A percentile compares a stretch with the other conserved stretches of the same genome.
phyloP scores from a whole-genome alignment of 2,329 filamentous ascomycete species.

The Plectosphaerella cucumerina region DNA sequence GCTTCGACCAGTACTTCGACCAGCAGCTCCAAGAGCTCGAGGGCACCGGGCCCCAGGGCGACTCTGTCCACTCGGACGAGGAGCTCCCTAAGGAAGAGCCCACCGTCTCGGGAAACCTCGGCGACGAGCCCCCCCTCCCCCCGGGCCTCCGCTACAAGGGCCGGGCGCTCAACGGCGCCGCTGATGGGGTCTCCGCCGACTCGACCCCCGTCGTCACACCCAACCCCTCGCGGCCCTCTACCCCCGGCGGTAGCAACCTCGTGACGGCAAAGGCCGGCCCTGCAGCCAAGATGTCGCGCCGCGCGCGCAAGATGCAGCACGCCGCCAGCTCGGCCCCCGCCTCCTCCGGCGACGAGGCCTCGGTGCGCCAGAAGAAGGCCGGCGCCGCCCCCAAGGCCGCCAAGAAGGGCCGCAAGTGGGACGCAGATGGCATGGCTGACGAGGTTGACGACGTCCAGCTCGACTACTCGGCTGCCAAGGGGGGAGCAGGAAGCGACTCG shows the following conservation, averaged over 20 bases:
- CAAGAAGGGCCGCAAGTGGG: conserved; percentile 92
- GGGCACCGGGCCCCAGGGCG: conserved; percentile 40
- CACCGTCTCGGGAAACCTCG: conserved; percentile 26
- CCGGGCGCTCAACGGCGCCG: conserved; percentile 26
- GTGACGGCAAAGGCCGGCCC: conserved; percentile 72
- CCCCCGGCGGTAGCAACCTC: conserved; percentile 64
- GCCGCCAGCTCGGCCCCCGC: conserved; percentile 54
- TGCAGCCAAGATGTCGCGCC: conserved; percentile 71
- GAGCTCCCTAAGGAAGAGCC: conserved; percentile 27
- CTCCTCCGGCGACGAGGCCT: conserved; percentile 81
- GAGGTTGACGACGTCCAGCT: conserved; percentile 77
- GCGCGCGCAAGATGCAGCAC: conserved; percentile 68
- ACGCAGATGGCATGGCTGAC: conserved; percentile 75
- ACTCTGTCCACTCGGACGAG: conserved; percentile 17
- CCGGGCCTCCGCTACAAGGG: conserved; percentile 15
- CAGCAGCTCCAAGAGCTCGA: conserved; percentile 84
- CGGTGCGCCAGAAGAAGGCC: conserved; percentile 54
- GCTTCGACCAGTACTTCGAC: conserved; percentile 92
- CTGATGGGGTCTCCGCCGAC: conserved; percentile 52
- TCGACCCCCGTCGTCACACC: conserved; percentile 68
- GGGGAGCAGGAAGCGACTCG: conserved; percentile 47
- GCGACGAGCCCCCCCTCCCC: conserved; percentile 30
- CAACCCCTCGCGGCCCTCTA: conserved; percentile 73
- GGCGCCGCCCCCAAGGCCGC: conserved; percentile 46
- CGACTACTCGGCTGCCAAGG: conserved; percentile 77